phyloP scores from a whole-genome alignment of 192 early-diverging fungal genomes.

The Linnemannia exigua region DNA sequence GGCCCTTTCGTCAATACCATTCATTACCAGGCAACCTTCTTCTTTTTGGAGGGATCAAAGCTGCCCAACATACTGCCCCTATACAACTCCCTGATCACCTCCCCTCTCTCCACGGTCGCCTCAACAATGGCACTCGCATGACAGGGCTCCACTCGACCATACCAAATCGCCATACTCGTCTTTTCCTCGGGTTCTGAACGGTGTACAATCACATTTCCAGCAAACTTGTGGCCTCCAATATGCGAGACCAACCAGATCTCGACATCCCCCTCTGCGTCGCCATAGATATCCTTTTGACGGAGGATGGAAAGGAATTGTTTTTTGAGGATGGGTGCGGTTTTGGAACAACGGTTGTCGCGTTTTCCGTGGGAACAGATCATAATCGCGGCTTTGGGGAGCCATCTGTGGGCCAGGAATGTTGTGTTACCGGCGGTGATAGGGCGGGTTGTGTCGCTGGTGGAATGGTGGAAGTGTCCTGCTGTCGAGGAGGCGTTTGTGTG shows the following conservation, averaged over 20 bases:
- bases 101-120: constrained; percentile 60
- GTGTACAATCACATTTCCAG: constrained; percentile 71
- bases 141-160: constrained; percentile 68
- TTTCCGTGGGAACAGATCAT: constrained; percentile 70
- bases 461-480: constrained; percentile 10
- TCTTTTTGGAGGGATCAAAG: constrained; percentile 52
- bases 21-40: constrained; percentile 40
- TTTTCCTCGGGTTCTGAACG: constrained; percentile 47
- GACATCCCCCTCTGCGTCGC: constrained; percentile 61
- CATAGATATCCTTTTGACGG: constrained; percentile 60
- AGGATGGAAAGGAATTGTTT: constrained; percentile 66
- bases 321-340: constrained; percentile 64
- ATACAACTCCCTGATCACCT: constrained; percentile 67
- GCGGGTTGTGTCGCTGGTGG: neutral
- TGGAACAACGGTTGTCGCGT: constrained; percentile 72
- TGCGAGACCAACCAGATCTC: constrained; percentile 68
- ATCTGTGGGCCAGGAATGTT: constrained; percentile 48
- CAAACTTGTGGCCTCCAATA: constrained; percentile 75
- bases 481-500: neutral
- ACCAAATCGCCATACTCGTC: constrained; percentile 65
- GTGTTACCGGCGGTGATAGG: constrained; percentile 30
- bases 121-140: constrained; percentile 67
- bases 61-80: constrained; percentile 68
- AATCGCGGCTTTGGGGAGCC: constrained; percentile 59
- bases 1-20: constrained; percentile 19